Evolutionary conservation across 371 early-diverging fungal genomes (phyloP), one percentile per base, ranked within the genome.

Genomic region (Gilbertella persicaria): DNA sequence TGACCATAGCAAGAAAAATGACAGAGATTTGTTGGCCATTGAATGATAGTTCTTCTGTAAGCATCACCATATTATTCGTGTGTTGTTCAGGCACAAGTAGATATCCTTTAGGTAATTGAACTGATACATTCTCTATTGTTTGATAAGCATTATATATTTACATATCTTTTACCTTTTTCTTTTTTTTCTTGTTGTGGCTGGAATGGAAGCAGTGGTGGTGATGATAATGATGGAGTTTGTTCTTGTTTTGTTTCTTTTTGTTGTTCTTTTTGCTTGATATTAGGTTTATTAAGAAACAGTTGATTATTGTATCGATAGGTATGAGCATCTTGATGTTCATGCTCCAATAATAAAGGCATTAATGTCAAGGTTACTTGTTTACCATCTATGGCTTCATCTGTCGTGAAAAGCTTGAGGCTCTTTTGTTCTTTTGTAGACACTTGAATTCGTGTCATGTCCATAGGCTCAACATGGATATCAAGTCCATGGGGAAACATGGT

Each of bases 1-100:
- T 29, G 0, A 78, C 71, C 79, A 78, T 78, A 5, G 67, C 75
- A 29, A 78, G 53, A 36, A 78, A 69, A 20, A 78, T 56, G 7
- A 73, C 57, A 14, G 79, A 71, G n/a, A 78, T 40, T 47, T 78
- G 79, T 24, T 75, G 79, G 0, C 79, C 69, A 48, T 78, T 75
- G 42, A 78, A 78, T 24, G 75, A 69, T 24, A 78, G 56, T 9
- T 75, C 79, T 26, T 78, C 75, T 7, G 71, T 65, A 19, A 78
- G 70, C 21, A 73, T 68, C 17, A 78, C 60, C 14, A 78, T 66
- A 24, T 71, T 72, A 33, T 75, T 73, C 40, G 58, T 75, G 50
- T 58, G 75, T 45, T 68, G 55, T 35, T 75, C 69, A 26, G 75
- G 71, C 13, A 78, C 69, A 24, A 78, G 66, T 17, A 70, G 44